These are phyloP conservation scores for Mytilinidion resinicola DNA, from an alignment of 495 filamentous ascomycete species.

Conservation along the genomic window DNA sequence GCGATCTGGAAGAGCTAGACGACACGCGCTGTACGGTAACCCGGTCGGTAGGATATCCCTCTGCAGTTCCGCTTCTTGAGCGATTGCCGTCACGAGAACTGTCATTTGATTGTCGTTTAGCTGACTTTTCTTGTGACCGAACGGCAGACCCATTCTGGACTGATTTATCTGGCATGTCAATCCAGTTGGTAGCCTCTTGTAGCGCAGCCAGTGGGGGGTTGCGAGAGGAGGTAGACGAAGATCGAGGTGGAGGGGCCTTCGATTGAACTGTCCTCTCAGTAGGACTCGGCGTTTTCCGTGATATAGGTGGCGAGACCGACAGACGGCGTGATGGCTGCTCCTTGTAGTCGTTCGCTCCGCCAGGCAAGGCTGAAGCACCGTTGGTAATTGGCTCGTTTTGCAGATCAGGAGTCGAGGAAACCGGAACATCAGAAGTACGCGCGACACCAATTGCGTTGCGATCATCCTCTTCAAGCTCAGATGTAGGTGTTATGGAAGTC, in stretches of 20 bases:
- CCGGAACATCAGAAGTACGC: slow-evolving; percentile 24
- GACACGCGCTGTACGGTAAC: slow-evolving; percentile 19
- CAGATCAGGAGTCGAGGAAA: slow-evolving; percentile 12
- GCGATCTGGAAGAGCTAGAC: slow-evolving; percentile 17
- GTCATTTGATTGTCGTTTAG: neutral
- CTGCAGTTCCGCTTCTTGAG: slow-evolving; percentile 4
- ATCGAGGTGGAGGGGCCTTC: slow-evolving; percentile 1
- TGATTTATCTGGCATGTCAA: neutral
- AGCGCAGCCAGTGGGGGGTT: slow-evolving; percentile 11
- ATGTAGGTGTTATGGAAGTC: no score
- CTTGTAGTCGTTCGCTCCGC: neutral
- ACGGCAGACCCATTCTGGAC: neutral
- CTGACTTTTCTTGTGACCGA: slow-evolving; percentile 1
- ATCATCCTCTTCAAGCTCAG: slow-evolving; percentile 10
- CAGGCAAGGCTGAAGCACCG: neutral
- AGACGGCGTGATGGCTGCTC: slow-evolving; percentile 9
- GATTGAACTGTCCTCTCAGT: slow-evolving; percentile 3
- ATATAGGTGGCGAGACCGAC: neutral
- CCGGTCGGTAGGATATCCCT: slow-evolving; percentile 10
- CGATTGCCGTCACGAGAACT: slow-evolving; percentile 2
- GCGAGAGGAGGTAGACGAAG: slow-evolving; percentile 9
- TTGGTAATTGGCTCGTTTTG: slow-evolving; percentile 2
- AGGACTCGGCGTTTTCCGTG: slow-evolving; percentile 19
- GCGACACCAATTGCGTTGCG: slow-evolving; percentile 27
- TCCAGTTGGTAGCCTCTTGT: slow-evolving; percentile 13